Evolutionary conservation across 1,284 basidiomycete species (phyloP).

Genomic region (Leccinum huronense): DNA sequence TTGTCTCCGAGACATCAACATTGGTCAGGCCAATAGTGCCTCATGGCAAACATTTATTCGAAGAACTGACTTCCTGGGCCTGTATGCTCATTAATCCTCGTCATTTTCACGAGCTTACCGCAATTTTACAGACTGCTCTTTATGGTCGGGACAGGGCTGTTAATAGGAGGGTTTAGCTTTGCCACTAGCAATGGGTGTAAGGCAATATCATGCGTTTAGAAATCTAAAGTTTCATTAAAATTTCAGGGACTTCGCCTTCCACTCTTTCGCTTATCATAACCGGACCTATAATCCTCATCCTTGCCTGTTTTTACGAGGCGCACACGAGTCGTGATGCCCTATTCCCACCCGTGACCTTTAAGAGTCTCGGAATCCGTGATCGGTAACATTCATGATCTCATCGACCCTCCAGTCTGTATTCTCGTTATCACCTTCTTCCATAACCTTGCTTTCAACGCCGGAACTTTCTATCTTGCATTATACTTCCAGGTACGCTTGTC

Average conservation of each 20-base stretch:
- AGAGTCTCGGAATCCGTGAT: conserved; percentile 36
- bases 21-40: conserved; percentile 44
- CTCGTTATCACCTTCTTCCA: conserved; percentile 72
- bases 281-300: conserved; percentile 53
- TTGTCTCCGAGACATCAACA: conserved; percentile 55
- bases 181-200: conserved; percentile 66
- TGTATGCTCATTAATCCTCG: conserved; percentile 48
- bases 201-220: conserved; percentile 30
- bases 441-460: conserved; percentile 75
- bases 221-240: conserved; percentile 16
- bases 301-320: conserved; percentile 64
- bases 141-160: conserved; percentile 68
- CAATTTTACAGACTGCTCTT: conserved; percentile 56
- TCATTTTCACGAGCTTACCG: conserved; percentile 22
- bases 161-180: conserved; percentile 76
- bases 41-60: conserved; percentile 54
- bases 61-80: conserved; percentile 70
- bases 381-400: conserved; percentile 19
- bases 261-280: conserved; percentile 59
- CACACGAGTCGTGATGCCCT: conserved; percentile 64
- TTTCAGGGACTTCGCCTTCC: conserved; percentile 56
- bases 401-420: conserved; percentile 50
- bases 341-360: conserved; percentile 65
- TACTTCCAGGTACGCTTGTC: conserved; percentile 64
- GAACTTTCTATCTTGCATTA: conserved; percentile 78